These are phyloP conservation scores for Stipa capillata DNA, from an alignment of 176 grass and related monocot species.

Conservation along the genomic window DNA sequence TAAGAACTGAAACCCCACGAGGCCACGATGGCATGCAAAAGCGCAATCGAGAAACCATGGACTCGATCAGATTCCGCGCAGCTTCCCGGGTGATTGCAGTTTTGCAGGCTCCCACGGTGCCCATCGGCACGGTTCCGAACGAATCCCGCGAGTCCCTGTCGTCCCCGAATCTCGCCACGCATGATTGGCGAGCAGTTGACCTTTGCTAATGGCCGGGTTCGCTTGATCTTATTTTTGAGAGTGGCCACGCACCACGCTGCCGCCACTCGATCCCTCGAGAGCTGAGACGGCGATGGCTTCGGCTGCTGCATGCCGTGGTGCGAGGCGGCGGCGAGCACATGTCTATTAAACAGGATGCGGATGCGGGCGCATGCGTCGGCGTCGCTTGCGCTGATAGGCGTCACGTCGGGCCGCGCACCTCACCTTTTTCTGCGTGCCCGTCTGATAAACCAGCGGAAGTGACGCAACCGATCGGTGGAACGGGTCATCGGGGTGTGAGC, in stretches of 20 bases:
- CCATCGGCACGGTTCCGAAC: neutral
- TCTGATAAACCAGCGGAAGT: too few relatives aligned
- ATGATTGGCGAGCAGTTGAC: neutral
- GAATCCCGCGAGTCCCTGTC: neutral
- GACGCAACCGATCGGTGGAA: too few relatives aligned
- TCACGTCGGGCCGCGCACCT: neutral
- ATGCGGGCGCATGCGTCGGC: neutral
- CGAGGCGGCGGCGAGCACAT: conserved; percentile 15
- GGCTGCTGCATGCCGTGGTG: neutral
- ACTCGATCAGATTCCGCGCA: conserved; percentile 12
- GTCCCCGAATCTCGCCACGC: neutral
- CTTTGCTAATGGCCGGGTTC: too few relatives aligned
- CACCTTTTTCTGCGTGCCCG: neutral
- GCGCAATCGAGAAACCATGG: neutral
- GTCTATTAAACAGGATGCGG: neutral
- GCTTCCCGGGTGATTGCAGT: neutral
- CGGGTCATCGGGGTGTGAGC: too few relatives aligned
- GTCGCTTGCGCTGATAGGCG: neutral
- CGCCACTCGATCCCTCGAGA: neutral
- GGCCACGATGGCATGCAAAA: neutral
- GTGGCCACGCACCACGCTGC: too few relatives aligned
- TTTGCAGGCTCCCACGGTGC: neutral
- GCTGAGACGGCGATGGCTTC: neutral
- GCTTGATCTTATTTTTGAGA: neutral
- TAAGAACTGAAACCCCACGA: neutral